Evolutionary conservation across 2,329 filamentous ascomycete genomes (phyloP), one percentile per base, ranked within the genome.

Genomic region (Metarhizium anisopliae): DNA sequence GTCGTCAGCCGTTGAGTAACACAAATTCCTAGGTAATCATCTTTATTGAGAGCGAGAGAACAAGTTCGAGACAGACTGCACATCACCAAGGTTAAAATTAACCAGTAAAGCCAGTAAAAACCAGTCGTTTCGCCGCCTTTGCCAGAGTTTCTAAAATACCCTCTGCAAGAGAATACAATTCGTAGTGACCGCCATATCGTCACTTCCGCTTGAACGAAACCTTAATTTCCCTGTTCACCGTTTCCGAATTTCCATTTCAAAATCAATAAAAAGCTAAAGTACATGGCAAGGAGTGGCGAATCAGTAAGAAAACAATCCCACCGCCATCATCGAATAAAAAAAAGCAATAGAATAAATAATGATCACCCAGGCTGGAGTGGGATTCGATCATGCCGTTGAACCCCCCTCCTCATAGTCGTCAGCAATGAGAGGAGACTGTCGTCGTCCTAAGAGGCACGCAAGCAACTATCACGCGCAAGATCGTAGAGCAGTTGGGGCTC

Each of bases 391-490:
- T 49, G 50, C 18, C 25, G 20, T 30, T 43, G 14, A 11, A n/a
- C 16, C 11, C 45, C 7, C 45, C 25, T 20, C 25, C 13, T 30
- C 45, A 1, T 30, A 18, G 32, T 51, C 36, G 38, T 45, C 45
- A 47, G 29, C 40, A 45, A 13, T 25, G 20, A 20, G 25, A 32
- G 29, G 20, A 16, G 38, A n/a, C 20, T 25, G 25, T 38, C 35
- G 16, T 55, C 49, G 29, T 55, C 47, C 25, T 25, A 38, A 11
- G 38, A 43, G 50, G 51, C 51, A 18, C 50, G 47, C 47, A 47
- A 52, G 51, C 38, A 60, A 58, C 61, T 59, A 61, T 74, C 64
- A 75, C 60, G 72, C 73, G 60, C 69, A 71, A 49, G 69, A 64
- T 59, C 68, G 67, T 50, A 74, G 62, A 60, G 66, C 66, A 55